Conservation (phyloP, 176 grass and related monocot genomes). For the Oryza meridionalis region DNA sequence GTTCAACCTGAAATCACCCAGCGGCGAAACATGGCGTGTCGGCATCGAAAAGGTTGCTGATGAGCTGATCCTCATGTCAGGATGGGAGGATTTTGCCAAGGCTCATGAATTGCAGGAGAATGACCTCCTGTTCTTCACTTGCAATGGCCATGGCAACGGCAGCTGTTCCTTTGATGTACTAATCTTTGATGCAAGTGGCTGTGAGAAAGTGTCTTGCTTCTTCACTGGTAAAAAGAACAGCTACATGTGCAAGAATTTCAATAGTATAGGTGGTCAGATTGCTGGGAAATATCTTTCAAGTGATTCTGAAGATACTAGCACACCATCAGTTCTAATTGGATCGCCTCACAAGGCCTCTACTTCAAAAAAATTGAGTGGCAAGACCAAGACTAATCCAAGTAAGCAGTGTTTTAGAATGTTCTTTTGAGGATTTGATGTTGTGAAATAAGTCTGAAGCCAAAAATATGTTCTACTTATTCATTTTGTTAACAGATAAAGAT, state of each 20-base stretch:
- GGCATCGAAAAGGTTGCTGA: neutral
- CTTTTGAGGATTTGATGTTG: neutral
- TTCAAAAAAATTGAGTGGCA: conserved; percentile 24
- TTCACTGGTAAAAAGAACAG: no score
- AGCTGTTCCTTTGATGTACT: no score
- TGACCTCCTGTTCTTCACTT: no score
- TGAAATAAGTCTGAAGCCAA: neutral
- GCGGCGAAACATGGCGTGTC: conserved; percentile 47
- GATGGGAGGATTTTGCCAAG: conserved; percentile 58
- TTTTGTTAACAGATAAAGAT: neutral
- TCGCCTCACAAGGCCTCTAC: neutral
- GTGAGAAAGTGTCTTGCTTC: no score
- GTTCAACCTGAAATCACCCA: conserved; percentile 41
- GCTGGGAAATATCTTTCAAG: neutral
- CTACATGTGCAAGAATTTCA: no score
- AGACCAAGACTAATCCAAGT: neutral
- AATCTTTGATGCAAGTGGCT: no score
- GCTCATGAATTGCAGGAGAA: conserved; percentile 42
- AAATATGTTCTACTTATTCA: neutral
- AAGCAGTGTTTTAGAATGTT: conserved; percentile 14
- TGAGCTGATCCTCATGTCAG: conserved; percentile 33
- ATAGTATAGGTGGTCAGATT: no score
- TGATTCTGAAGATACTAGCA: conserved; percentile 1
- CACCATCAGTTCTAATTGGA: neutral
- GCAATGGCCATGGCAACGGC: no score